Evolutionary conservation across 1,284 basidiomycete species (phyloP).

Genomic region (Melampsora larici-populina): DNA sequence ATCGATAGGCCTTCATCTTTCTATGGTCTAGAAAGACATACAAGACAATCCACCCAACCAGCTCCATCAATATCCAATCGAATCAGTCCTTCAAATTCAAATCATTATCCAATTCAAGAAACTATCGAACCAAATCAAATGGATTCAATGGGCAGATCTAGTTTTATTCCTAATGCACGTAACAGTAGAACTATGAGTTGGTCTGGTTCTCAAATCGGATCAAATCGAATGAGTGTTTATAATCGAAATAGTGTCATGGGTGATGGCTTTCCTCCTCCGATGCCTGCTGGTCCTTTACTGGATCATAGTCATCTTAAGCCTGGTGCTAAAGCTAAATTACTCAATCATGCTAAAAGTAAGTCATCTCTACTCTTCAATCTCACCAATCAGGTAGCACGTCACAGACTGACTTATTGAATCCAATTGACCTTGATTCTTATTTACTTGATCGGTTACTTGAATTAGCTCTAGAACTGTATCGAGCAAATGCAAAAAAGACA

Average conservation of each 20-base stretch:
- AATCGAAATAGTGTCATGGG: no score
- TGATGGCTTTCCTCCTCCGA: not conserved
- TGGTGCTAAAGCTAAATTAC: slow-evolving; percentile 83
- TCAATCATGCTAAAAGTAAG: slow-evolving; percentile 78
- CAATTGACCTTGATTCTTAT: not conserved
- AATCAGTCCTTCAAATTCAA: slow-evolving; percentile 6
- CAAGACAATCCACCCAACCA: not conserved
- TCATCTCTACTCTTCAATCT: no score
- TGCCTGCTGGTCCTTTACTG: slow-evolving; percentile 58
- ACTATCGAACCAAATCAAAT: not conserved
- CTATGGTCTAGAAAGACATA: slow-evolving; percentile 8
- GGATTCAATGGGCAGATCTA: not conserved
- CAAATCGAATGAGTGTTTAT: no score
- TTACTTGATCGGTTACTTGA: not conserved
- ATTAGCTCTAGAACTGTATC: slow-evolving; percentile 79
- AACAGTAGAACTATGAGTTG: not conserved
- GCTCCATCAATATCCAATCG: not conserved
- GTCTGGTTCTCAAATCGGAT: no score
- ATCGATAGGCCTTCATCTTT: slow-evolving; percentile 28
- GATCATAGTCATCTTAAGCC: slow-evolving; percentile 92
- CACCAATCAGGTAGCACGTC: not conserved
- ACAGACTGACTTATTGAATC: no score
- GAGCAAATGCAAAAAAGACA: slow-evolving; percentile 95
- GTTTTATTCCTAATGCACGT: slow-evolving; percentile 4
- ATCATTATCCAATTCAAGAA: no score